A percentile compares a stretch with the other conserved stretches of the same genome.
Evolutionary conservation across 164 flowering plant genomes (phyloP).

Genomic region (Kingdonia uniflora): DNA sequence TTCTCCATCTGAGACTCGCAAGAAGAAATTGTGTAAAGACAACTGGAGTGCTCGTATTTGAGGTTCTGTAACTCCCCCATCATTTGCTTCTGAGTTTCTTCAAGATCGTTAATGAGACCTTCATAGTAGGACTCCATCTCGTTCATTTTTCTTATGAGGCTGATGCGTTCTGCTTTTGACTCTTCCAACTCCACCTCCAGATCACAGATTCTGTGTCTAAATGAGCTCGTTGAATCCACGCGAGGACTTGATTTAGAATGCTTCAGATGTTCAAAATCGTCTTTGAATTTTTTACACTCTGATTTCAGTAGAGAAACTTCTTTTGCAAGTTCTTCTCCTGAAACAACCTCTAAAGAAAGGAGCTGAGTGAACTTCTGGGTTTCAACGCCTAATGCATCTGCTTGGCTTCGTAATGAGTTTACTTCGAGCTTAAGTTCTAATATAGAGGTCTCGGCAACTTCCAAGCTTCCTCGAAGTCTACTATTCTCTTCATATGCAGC

Average conservation of each 20-base stretch:
- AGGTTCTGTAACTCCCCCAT: conserved; percentile 75
- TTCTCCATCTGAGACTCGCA: conserved; percentile 64
- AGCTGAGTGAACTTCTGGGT: conserved; percentile 42
- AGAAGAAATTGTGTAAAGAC: conserved; percentile 56
- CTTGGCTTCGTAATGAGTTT: conserved; percentile 51
- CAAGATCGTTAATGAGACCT: conserved; percentile 87
- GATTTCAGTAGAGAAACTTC: conserved; percentile 56
- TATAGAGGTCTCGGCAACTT: conserved; percentile 62
- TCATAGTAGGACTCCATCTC: conserved; percentile 98
- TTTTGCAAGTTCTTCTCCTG: conserved; percentile 51
- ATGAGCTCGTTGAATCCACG: conserved; percentile 26
- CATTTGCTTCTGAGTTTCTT: conserved; percentile 86
- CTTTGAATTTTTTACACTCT: conserved; percentile 59
- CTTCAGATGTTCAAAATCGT: conserved; percentile 38
- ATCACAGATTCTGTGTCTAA: conserved; percentile 43
- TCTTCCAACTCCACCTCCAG: conserved; percentile 72
- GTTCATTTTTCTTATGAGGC: conserved; percentile 62
- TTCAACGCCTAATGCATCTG: conserved; percentile 59
- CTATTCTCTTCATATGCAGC: conserved; percentile 61
- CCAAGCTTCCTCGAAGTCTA: conserved; percentile 60
- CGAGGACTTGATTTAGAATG: conserved; percentile 23
- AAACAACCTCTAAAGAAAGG: conserved; percentile 60
- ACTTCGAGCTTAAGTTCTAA: conserved; percentile 62
- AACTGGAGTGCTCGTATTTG: conserved; percentile 70
- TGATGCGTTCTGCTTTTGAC: conserved; percentile 61